phyloP scores from a whole-genome alignment of 2,329 filamentous ascomycete species.

The Aspergillus neoniger region DNA sequence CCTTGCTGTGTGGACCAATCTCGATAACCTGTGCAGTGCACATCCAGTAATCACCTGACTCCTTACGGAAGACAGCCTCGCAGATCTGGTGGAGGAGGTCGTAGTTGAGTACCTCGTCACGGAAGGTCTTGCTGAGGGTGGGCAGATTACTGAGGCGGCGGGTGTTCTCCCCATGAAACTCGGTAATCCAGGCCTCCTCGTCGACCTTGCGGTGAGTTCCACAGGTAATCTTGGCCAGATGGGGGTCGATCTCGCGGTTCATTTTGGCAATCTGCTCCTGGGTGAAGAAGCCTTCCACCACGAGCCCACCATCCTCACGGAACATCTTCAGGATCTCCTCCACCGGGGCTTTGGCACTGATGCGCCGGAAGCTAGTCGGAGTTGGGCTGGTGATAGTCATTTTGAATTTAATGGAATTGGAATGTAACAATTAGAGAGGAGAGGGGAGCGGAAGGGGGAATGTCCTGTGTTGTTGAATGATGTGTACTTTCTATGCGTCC shows the following conservation, averaged over 20 bases:
- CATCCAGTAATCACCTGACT: slow-evolving; percentile 18
- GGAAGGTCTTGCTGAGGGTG: slow-evolving; percentile 8
- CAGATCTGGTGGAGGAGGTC: slow-evolving; percentile 9
- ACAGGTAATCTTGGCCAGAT: neutral
- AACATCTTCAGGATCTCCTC: neutral
- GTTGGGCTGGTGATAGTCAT: neutral
- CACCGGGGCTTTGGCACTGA: neutral
- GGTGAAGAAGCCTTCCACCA: neutral
- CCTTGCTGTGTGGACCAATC: slow-evolving; percentile 15
- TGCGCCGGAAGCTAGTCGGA: neutral
- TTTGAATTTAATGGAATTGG: neutral
- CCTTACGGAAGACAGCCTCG: slow-evolving; percentile 8
- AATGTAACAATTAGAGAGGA: too few relatives aligned
- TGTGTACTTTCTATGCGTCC: too few relatives aligned
- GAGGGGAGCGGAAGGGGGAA: too few relatives aligned
- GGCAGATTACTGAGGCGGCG: neutral
- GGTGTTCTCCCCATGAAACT: neutral
- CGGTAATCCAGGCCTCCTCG: neutral
- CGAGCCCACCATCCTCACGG: neutral
- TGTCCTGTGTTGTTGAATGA: too few relatives aligned
- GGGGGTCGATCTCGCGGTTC: neutral
- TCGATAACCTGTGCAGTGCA: slow-evolving; percentile 14
- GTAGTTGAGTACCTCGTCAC: slow-evolving; percentile 11
- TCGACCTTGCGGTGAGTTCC: neutral
- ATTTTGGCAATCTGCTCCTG: neutral